These are phyloP conservation scores for Fusarium albidum DNA, from an alignment of 2,329 filamentous ascomycete genomes.

Conservation along the genomic window DNA sequence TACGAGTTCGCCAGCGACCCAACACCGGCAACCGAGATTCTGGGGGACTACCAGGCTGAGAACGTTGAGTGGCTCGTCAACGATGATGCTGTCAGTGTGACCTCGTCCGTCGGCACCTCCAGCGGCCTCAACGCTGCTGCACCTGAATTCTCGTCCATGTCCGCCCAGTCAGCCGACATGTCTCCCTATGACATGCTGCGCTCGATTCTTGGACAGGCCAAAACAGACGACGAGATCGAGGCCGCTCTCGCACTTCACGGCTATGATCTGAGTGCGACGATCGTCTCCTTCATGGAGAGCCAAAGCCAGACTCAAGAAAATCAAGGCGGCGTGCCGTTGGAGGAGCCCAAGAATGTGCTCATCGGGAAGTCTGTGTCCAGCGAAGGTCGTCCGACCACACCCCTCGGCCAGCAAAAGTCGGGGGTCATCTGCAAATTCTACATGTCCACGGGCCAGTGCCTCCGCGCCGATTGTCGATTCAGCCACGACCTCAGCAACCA, in stretches of 20 bases:
- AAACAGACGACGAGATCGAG: conserved; percentile 94
- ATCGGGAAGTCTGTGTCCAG: conserved; percentile 91
- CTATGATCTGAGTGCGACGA: conserved; percentile 92
- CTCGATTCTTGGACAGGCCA: conserved; percentile 88
- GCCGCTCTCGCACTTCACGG: conserved; percentile 86
- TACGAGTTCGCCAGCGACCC: conserved; percentile 92
- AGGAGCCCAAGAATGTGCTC: conserved; percentile 72
- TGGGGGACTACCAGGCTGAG: conserved; percentile 90
- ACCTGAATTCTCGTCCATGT: conserved; percentile 74
- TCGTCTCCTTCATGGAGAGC: conserved; percentile 85
- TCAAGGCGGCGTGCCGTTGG: conserved; percentile 46
- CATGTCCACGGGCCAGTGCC: conserved; percentile 92
- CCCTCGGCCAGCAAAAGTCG: conserved; percentile 78
- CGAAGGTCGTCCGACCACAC: conserved; percentile 78
- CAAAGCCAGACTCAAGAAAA: conserved; percentile 65
- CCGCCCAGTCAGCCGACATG: conserved; percentile 83
- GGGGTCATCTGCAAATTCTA: conserved; percentile 98
- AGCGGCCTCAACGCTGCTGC: conserved; percentile 81
- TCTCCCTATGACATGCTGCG: conserved; percentile 97
- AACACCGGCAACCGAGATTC: conserved; percentile 82
- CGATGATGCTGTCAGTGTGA: conserved; percentile 81
- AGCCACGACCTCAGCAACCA: conserved; percentile 96
- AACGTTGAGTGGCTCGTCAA: conserved; percentile 98
- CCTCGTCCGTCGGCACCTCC: conserved; percentile 74
- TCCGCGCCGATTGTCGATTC: conserved; percentile 95